Percentiles rank a stretch among this genome's conserved stretches.
phyloP scores from a whole-genome alignment of 2,329 filamentous ascomycete species.

The Fusarium penzigii region DNA sequence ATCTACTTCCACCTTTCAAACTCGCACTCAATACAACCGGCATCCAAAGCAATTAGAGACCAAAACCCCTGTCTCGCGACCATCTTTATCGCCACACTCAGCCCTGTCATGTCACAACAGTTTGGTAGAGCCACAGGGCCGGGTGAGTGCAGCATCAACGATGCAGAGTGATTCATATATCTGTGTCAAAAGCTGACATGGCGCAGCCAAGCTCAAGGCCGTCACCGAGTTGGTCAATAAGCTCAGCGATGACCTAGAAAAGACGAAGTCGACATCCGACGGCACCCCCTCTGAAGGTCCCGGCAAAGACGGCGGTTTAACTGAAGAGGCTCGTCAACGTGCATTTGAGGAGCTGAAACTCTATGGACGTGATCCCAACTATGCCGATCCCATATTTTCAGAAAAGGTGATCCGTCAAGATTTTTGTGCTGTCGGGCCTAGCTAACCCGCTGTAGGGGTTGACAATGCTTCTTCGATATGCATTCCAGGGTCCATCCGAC shows the following conservation, averaged over 20 bases:
- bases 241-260: slow-evolving; percentile 62
- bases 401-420: slow-evolving; percentile 58
- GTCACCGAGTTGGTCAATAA: slow-evolving; percentile 65
- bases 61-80: not conserved
- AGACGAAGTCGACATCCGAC: slow-evolving; percentile 57
- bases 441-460: slow-evolving; percentile 62
- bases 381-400: slow-evolving; percentile 84
- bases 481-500: slow-evolving; percentile 65
- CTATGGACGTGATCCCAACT: slow-evolving; percentile 62
- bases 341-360: slow-evolving; percentile 69
- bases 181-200: slow-evolving; percentile 11
- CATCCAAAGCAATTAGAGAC: not conserved
- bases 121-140: slow-evolving; percentile 41
- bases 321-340: slow-evolving; percentile 58
- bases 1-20: not conserved
- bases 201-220: slow-evolving; percentile 65
- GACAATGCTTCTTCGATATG: slow-evolving; percentile 68
- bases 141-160: slow-evolving; percentile 36
- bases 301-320: not conserved
- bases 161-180: not conserved
- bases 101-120: slow-evolving; percentile 23
- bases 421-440: slow-evolving; percentile 2
- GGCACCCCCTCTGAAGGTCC: slow-evolving; percentile 42
- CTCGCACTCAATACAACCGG: not conserved
- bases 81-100: not conserved